Base-by-base conservation (phyloP, 257 asterid genomes). In the Nicotiana knightiana region DNA sequence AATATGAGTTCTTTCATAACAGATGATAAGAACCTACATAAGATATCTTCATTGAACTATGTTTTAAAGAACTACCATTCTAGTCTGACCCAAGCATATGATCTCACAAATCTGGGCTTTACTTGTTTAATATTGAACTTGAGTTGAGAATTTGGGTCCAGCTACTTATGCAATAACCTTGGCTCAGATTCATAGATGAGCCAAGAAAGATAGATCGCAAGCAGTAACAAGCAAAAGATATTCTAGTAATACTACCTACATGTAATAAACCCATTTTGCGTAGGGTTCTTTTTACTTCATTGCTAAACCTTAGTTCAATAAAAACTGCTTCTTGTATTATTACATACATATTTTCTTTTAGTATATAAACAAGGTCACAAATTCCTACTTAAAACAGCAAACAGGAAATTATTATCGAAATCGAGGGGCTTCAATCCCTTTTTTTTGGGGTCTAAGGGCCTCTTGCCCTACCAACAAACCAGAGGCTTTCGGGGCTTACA, bases 81-180 rank as follows among this genome's bases (percentile, higher is more conserved):
- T 21, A 43, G 77, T 70, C 32, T 70, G 58, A 70, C 58, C 77
- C 77, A 18, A 68, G 77, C 9, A n/a, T 43, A 43, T 70, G 77
- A 70, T 70, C 77, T 70, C 21, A 1, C 35, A 43, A 70, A 35
- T 70, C 30, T 43, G 9, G 18, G 35, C 24, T 70, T 70, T 43
- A 43, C 58, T 43, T 51, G 58, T 70, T 70, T 43, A 70, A 46
- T 70, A 57, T 70, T 70, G 35, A 18, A 3, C 57, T 68, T 68
- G 55, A 68, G 77, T 43, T 33, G 13, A 12, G 21, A 21, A 71
- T 71, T 46, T 12, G 33, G 7, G 35, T 46, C 59, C 59, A 46
- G 33, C 78, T 43, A 43, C 78, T 70, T n/a, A 53, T 53, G 48
- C 48, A 7, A 39, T 39, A 39, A 39, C 48, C 48, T 39, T 39